Evolutionary conservation across 208 protist genomes (phyloP), one percentile per base, ranked within the genome.

Genomic region (Acanthamoeba sp.): DNA sequence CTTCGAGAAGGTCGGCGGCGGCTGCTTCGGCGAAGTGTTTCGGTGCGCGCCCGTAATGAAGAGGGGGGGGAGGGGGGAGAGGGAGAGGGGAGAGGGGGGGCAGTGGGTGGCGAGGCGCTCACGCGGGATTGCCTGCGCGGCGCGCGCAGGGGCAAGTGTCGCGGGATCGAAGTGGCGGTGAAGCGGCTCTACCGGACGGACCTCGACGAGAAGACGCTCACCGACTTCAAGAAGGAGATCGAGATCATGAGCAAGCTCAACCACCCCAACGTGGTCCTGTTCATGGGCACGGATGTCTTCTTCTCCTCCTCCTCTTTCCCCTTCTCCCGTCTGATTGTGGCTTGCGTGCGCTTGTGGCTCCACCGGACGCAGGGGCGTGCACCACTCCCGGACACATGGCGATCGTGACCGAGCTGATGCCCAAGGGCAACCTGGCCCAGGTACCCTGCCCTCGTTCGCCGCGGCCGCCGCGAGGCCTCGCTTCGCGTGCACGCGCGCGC

Each of bases 331-430:
- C 48, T 20, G 16, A 20, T 6, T 73, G 64, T 38, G 29, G 5
- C 59, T 3, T 40, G 29, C 20, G 34, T 73, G 29, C n/a, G 64
- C 1, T 20, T 12, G 29, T 40, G 5, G 62, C 62, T 69, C 29
- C 12, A 18, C 27, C 64, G 4, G 2, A 73, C 12, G 27, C 76
- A 85, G 76, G 76, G 57, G 96, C 95, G 24, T 97, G 96, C 34
- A 96, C 95, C 2, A 73, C 95, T 82, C 96, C 96, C 34, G 93
- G 62, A 14, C 71, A 96, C 50, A 93, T 97, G 24, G 96, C 87
- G 50, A 97, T 97, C 20, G 96, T 97, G 34, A 97, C 96, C 29
- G 97, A 97, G 82, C 96, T 95, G 32, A 91, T 97, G 50, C 90
- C 93, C 9, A 59, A 91, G 64, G 96, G 96, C 27, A 92, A 82